A percentile compares a stretch with the other conserved stretches of the same genome.
Conservation (phyloP, 1,284 basidiomycete species). For the Mycosarcoma mackinlayi region DNA sequence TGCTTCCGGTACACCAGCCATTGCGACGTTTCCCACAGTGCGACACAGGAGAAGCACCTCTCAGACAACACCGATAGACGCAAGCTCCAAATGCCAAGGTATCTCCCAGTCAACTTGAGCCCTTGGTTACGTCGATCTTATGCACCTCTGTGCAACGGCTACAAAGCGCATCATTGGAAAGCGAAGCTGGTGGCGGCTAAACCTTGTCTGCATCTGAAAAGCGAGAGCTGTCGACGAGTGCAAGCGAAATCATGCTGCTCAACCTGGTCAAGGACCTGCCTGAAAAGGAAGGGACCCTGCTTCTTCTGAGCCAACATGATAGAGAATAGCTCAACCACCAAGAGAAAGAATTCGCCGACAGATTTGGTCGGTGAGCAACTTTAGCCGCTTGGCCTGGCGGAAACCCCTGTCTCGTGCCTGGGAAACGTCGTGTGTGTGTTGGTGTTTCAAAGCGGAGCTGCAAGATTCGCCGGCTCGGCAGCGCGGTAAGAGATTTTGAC, state of each 20-base stretch:
- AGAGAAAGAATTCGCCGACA: constrained; percentile 7
- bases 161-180: too few species aligned
- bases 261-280: constrained; percentile 8
- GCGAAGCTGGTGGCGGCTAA: neutral
- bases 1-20: neutral
- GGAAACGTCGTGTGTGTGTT: constrained; percentile 1
- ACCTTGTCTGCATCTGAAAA: too few species aligned
- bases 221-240: constrained; percentile 32
- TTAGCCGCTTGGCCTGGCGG: too few species aligned
- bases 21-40: neutral
- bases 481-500: too few species aligned
- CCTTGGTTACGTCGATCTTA: neutral
- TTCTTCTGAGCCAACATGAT: neutral
- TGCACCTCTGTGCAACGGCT: neutral
- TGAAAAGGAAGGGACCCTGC: constrained; percentile 13
- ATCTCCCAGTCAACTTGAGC: too few species aligned
- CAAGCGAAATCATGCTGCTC: constrained; percentile 10
- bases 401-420: constrained; percentile 35
- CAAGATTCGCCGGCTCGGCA: constrained; percentile 30
- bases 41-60: constrained; percentile 6
- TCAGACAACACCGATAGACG: too few species aligned
- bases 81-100: neutral
- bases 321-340: constrained; percentile 14
- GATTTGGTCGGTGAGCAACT: too few species aligned
- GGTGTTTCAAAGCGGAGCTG: constrained; percentile 13